These are phyloP conservation scores for Cucumis sativus DNA, from an alignment of 306 rosid species.

Conservation along the genomic window DNA sequence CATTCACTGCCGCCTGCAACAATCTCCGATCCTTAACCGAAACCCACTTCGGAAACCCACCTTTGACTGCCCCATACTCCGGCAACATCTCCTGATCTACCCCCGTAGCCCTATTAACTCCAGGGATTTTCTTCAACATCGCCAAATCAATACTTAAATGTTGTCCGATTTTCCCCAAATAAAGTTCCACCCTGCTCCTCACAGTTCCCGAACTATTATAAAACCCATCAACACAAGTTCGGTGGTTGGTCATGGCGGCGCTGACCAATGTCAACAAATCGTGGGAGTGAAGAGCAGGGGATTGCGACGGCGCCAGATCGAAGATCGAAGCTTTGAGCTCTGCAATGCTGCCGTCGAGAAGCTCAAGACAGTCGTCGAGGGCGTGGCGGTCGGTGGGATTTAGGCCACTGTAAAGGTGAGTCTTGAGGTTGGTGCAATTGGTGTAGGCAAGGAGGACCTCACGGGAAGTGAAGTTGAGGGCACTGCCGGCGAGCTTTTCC, in stretches of 20 bases:
- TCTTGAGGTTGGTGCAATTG: constrained; percentile 28
- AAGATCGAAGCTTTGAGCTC: constrained; percentile 33
- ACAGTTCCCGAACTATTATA: constrained; percentile 19
- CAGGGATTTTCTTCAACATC: constrained; percentile 57
- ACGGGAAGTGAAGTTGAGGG: constrained; percentile 27
- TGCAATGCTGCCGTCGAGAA: constrained; percentile 33
- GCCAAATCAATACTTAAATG: constrained; percentile 63
- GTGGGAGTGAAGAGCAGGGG: constrained; percentile 14
- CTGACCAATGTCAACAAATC: constrained; percentile 49
- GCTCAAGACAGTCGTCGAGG: constrained; percentile 58
- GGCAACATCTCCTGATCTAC: constrained; percentile 23
- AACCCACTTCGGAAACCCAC: constrained; percentile 60
- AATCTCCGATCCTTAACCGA: constrained; percentile 35
- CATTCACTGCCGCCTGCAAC: constrained; percentile 29
- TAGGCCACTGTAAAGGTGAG: not conserved
- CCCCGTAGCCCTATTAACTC: not conserved
- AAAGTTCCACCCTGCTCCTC: constrained; percentile 20
- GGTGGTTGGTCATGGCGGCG: constrained; percentile 73
- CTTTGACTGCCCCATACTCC: constrained; percentile 33
- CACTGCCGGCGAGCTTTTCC: constrained; percentile 31
- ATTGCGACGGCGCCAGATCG: constrained; percentile 22
- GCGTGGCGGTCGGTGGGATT: constrained; percentile 27
- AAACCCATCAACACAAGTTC: constrained; percentile 85
- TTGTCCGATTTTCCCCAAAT: constrained; percentile 19
- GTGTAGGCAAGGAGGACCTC: constrained; percentile 37